Evolutionary conservation across 306 rosid species (phyloP), one percentile per base, ranked within the genome.

Genomic region (Ochetophila trinervis): DNA sequence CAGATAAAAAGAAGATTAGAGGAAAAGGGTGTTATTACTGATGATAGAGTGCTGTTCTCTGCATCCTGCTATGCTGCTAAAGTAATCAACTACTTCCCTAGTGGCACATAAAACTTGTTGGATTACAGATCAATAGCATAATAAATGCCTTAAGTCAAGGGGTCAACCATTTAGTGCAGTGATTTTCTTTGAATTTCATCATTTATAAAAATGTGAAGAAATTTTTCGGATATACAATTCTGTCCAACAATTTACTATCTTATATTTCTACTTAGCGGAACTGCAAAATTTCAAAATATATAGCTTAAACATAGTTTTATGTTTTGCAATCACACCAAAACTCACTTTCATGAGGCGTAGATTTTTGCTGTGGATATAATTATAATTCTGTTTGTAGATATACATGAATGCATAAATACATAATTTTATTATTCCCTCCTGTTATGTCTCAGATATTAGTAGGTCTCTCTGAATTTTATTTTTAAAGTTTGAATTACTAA

Each of bases 31-130:
- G 74, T 85, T 60, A 85, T 87, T 53, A 69, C 84, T 48, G 97
- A 90, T 76, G 95, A 87, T 66, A 81, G 77, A 65, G 64, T 83
- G 50, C 73, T 85, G 34, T 87, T 83, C 73, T 53, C 84, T 59
- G 95, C 90, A 55, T 79, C 97, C 55, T 90, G 91, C 79, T 90
- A 90, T 66, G 88, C 90, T 69, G 91, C 97, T 64, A 87, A 87
- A 76, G 97, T 90, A 71, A 80, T 91, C 48, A 78, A 66, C 60
- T 71, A 22, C 40, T 49, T 47, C 45, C 52, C 49, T 50, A 50
- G 21, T 50, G 21, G 54, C 11, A 50, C 23, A 47, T 57, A 66
- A 51, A 58, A 60, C 20, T 66, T 37, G 65, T 62, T 37, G 21
- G 32, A 27, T 53, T 64, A 37, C 44, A 66, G 70, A 47, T 24